Base-by-base conservation (phyloP, 2,329 filamentous ascomycete species). In the Monilinia fructigena region DNA sequence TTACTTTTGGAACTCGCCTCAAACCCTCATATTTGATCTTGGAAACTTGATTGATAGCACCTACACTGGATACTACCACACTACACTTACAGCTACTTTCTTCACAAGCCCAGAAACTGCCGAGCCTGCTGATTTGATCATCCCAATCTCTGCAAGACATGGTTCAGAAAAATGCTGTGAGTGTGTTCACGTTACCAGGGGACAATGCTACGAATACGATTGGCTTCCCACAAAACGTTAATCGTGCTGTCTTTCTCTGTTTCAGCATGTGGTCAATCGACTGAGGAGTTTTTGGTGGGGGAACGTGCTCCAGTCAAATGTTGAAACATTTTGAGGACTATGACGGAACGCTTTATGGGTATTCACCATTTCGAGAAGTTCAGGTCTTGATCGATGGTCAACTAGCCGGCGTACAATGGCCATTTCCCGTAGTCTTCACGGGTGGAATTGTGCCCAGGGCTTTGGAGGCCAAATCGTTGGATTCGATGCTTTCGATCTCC, bases 261-360 rank as follows among this genome's bases (percentile, higher is more conserved):
- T n/a, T 86, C 89, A 11, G 90, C 91, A 20, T 92, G 88, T 70
- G 92, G 90, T 0, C 92, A 95, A 75, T 83, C 83, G 0, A 79
- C 82, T 20, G 92, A 95, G 78, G 92, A 96, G 75, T 94, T 94
- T 94, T 73, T 96, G 92, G 91, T 95, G 90, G 87, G 85, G 83
- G 66, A 94, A 94, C 73, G 87, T 92, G 1, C 83, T 89, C 2
- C 82, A 88, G 54, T 85, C 84, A 12, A 83, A 88, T 69, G 80
- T 80, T 4, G 70, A 82, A 47, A 82, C 83, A 4, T 94, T 93
- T 93, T 74, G 79, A 82, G 5, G 76, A 78, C 8, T 82, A 81
- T 1, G 82, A 83, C 4, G 86, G 85, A 16, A 77, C 78, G 1
- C 80, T 92, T 0, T 85, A 86, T 31, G 91, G 90, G 0, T 86